A percentile compares a stretch with the other conserved stretches of the same genome.
These are phyloP conservation scores for Diutina mesorugosa DNA, from an alignment of 1,139 yeast genomes.

Conservation along the genomic window DNA sequence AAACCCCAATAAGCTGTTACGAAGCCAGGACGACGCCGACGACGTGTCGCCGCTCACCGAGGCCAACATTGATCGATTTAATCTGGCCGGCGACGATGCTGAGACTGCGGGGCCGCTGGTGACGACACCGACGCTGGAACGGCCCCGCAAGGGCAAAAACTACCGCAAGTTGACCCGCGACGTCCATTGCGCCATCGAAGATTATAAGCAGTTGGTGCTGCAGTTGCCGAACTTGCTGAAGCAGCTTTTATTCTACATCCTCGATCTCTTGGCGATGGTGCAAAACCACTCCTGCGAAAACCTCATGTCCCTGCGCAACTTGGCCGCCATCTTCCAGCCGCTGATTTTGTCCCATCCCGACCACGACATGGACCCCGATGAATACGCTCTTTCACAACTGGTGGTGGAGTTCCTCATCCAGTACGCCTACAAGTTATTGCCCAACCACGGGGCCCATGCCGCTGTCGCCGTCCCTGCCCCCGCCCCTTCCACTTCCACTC, in stretches of 20 bases:
- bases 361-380: slow-evolving; percentile 87
- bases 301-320: slow-evolving; percentile 83
- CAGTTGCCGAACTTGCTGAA: slow-evolving; percentile 58
- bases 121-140: slow-evolving; percentile 3
- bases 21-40: neutral
- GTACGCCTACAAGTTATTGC: slow-evolving; percentile 67
- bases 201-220: slow-evolving; percentile 57
- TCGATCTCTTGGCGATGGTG: slow-evolving; percentile 80
- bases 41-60: slow-evolving; percentile 3
- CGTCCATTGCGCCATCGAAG: slow-evolving; percentile 55
- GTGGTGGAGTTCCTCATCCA: slow-evolving; percentile 86
- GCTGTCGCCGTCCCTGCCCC: too few relatives aligned
- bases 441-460: slow-evolving; percentile 19
- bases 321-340: slow-evolving; percentile 96
- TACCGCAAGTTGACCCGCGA: slow-evolving; percentile 40
- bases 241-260: slow-evolving; percentile 75
- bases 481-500: too few relatives aligned
- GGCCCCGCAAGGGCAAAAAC: slow-evolving; percentile 8
- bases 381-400: slow-evolving; percentile 75
- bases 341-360: slow-evolving; percentile 83
- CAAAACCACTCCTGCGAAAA: slow-evolving; percentile 68
- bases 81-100: neutral
- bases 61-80: slow-evolving; percentile 2
- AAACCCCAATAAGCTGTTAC: slow-evolving; percentile 12
- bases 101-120: slow-evolving; percentile 9